Conservation (phyloP, 768 basidiomycete species). For the Phylloporus sp. region DNA sequence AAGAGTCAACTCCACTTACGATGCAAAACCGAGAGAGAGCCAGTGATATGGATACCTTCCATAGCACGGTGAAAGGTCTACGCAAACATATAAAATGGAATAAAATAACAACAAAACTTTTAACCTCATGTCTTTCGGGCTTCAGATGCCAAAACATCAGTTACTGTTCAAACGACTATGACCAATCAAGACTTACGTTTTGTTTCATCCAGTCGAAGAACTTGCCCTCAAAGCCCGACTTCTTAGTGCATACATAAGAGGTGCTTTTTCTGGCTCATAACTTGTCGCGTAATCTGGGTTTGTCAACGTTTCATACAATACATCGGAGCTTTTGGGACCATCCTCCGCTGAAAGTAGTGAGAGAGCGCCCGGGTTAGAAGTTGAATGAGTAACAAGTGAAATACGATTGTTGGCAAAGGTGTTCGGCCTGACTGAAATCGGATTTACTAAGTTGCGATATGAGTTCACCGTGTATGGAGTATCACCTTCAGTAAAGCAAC, state of each 20-base stretch:
- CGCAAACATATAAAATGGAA: background rate
- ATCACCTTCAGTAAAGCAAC: constrained; percentile 31
- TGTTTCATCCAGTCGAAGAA: constrained; percentile 24
- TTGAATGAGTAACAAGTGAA: constrained; percentile 24
- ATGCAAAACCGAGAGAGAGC: constrained; percentile 15
- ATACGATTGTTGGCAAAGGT: constrained; percentile 34
- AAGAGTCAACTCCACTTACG: constrained; percentile 8
- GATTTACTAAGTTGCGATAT: background rate
- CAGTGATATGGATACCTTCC: constrained; percentile 22
- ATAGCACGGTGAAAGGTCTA: constrained; percentile 26
- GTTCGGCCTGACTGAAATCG: constrained; percentile 20
- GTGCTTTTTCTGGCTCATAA: constrained; percentile 21
- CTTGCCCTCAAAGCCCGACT: constrained; percentile 11
- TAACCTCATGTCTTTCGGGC: constrained; percentile 17
- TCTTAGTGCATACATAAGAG: constrained; percentile 19
- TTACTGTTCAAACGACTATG: too few relatives aligned
- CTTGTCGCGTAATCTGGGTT: constrained; percentile 24
- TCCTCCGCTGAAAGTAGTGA: constrained; percentile 9
- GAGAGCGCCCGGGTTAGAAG: constrained; percentile 9
- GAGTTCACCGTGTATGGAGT: background rate
- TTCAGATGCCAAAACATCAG: constrained; percentile 1
- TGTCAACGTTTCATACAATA: constrained; percentile 24
- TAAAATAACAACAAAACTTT: background rate
- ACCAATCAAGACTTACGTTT: constrained; percentile 17
- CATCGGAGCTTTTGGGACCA: constrained; percentile 8